These are phyloP conservation scores for Neurospora cerealis DNA, from an alignment of 495 filamentous ascomycete genomes.

Conservation along the genomic window DNA sequence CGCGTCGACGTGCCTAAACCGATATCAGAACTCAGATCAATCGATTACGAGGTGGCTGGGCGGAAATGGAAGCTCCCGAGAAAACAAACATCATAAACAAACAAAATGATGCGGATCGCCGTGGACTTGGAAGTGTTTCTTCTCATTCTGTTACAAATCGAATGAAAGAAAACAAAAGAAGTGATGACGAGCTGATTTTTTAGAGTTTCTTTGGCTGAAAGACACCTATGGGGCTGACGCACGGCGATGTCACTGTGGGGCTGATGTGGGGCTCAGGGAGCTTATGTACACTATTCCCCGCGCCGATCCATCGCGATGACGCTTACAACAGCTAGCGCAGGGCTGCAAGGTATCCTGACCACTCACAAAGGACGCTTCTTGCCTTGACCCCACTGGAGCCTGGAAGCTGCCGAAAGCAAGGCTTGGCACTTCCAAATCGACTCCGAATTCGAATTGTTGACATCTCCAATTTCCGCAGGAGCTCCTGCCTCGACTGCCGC, in stretches of 20 bases:
- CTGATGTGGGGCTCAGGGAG: neutral
- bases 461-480: neutral
- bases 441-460: neutral
- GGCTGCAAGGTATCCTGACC: neutral
- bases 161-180: neutral
- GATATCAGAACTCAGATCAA: neutral
- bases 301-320: neutral
- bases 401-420: neutral
- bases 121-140: neutral
- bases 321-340: neutral
- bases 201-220: neutral
- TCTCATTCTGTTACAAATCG: neutral
- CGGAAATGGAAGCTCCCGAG: neutral
- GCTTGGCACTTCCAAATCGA: neutral
- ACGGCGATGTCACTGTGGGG: neutral
- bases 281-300: neutral
- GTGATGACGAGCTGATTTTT: neutral
- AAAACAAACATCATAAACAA: neutral
- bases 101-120: neutral
- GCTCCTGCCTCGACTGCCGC: neutral
- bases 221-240: neutral
- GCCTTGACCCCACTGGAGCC: neutral
- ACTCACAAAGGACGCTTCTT: neutral
- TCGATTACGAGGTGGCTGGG: neutral
- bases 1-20: neutral